Evolutionary conservation across 148 eudicot genomes (phyloP), one percentile per base, ranked within the genome.

Genomic region (Amaranthus cruentus): DNA sequence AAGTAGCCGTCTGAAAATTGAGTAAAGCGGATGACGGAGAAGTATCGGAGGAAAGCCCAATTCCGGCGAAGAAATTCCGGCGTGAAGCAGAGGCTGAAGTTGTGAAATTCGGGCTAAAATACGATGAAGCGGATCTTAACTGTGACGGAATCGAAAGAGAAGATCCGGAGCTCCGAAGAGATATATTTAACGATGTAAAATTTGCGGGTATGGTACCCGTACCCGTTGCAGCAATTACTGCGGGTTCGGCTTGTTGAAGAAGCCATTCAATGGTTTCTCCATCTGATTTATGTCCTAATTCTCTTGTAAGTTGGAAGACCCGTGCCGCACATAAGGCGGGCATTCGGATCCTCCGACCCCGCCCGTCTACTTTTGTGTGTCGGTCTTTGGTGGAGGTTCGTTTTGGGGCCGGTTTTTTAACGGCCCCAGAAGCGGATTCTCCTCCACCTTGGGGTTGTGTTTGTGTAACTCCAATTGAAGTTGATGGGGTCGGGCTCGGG

Each of bases 211-310:
- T 94, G 0, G 98, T 94, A 0, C 98, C 98, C n/a, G 98, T 94
- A 0, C 97, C 98, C 1, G 98, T 94, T 73, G 98, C 98, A 62
- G 98, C 98, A 38, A 94, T 91, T 0, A 94, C 97, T 0, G 98
- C 84, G 0, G 98, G 98, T 58, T 94, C 97, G 4, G 98, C 97
- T 48, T 94, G 98, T 13, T 91, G 98, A 0, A 94, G 88, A 4
- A 94, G 93, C 98, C 98, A 94, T 78, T 94, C 98, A 14, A 94
- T 88, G 55, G 98, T 94, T 73, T 94, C 96, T 0, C 98, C 97
- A 69, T 94, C 98, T 12, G 98, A 89, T 55, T 94, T 94, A 75
- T 94, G 98, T 38, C 98, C 98, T 48, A 94, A 83, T 62, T 94
- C 98, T 0, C 98, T 86, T 2, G 98, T 94, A 28, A 94, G 90